Evolutionary conservation across 805 yeast genomes (phyloP).

Genomic region (Saccharomycopsis synnaedendra): DNA sequence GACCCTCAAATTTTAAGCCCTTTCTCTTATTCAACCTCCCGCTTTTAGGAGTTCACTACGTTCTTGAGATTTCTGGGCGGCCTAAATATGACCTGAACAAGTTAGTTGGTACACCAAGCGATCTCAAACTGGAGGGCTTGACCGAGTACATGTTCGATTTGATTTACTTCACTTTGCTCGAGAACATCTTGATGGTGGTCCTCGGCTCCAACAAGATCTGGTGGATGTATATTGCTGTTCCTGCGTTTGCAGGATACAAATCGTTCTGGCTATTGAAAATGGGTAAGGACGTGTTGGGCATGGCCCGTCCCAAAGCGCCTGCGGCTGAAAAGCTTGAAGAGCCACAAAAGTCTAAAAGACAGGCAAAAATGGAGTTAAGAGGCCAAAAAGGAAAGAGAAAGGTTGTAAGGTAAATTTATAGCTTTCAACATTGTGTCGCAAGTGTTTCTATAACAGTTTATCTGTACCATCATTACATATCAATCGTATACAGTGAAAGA

Average conservation of each 20-base stretch:
- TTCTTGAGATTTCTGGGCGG: constrained; percentile 49
- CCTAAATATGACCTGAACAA: constrained; percentile 40
- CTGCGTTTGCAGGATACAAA: constrained; percentile 12
- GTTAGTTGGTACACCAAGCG: constrained; percentile 45
- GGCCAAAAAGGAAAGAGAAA: constrained; percentile 6
- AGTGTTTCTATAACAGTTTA: no score
- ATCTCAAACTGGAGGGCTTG: constrained; percentile 49
- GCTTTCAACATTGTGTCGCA: no score
- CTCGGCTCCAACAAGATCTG: constrained; percentile 52
- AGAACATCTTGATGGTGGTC: constrained; percentile 40
- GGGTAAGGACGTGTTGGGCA: constrained; percentile 8
- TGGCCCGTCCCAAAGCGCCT: neutral
- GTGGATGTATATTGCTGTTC: constrained; percentile 33
- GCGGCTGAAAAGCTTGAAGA: neutral
- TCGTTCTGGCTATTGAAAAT: constrained; percentile 3
- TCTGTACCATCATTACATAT: no score
- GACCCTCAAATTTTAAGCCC: constrained; percentile 37
- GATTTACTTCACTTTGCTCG: constrained; percentile 50
- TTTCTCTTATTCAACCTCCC: constrained; percentile 33
- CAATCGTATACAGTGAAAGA: no score
- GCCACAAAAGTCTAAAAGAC: constrained; percentile 3
- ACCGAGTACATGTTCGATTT: constrained; percentile 67
- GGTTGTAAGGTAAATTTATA: neutral
- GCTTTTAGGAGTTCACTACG: constrained; percentile 32
- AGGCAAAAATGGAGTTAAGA: constrained; percentile 12